Evolutionary conservation across 768 basidiomycete species (phyloP).

Genomic region (Paxillus rubicundulus): DNA sequence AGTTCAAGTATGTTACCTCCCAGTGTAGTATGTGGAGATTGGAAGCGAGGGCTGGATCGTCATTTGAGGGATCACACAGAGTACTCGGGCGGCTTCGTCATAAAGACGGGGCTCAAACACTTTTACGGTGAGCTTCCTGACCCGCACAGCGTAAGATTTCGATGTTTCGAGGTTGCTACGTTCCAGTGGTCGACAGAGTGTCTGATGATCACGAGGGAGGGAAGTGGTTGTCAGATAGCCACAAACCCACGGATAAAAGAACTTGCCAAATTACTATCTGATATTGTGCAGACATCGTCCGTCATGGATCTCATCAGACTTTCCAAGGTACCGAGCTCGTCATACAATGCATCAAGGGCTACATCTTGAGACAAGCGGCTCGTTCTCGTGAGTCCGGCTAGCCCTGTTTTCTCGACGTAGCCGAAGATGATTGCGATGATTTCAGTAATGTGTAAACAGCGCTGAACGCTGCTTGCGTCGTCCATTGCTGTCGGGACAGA

Average conservation of each 20-base stretch:
- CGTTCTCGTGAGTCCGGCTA: background rate
- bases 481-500: too few species aligned
- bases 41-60: background rate
- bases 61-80: background rate
- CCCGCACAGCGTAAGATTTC: background rate
- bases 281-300: background rate
- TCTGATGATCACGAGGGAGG: background rate
- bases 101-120: background rate
- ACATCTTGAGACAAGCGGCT: background rate
- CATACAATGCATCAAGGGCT: conserved; percentile 1
- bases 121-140: background rate
- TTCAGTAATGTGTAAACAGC: too few species aligned
- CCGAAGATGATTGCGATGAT: background rate
- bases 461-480: too few species aligned
- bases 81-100: background rate
- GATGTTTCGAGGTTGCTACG: background rate
- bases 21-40: background rate
- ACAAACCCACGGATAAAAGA: background rate
- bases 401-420: background rate
- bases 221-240: background rate
- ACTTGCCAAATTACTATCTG: background rate
- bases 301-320: background rate
- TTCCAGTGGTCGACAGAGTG: background rate
- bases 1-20: background rate
- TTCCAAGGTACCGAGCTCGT: background rate